These are phyloP conservation scores for Iris pallida DNA, from an alignment of 116 monocot genomes.

Conservation along the genomic window DNA sequence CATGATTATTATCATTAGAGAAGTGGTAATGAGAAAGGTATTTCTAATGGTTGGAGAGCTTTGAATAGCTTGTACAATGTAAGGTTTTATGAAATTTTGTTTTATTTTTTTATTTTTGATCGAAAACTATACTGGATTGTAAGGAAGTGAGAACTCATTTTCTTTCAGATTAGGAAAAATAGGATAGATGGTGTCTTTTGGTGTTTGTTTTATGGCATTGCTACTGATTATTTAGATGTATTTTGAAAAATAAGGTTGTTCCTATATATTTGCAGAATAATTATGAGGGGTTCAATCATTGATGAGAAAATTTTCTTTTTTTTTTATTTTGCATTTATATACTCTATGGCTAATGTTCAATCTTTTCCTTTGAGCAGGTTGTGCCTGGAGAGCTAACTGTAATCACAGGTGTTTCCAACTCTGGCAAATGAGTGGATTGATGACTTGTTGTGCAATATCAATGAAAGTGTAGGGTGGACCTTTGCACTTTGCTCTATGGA, in stretches of 20 bases:
- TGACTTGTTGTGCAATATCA: slow-evolving; percentile 77
- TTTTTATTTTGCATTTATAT: no score
- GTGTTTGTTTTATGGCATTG: no score
- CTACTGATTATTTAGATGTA: no score
- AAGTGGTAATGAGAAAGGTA: slow-evolving; percentile 20
- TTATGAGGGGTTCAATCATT: background rate
- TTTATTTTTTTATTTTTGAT: background rate
- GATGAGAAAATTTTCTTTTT: slow-evolving; percentile 8
- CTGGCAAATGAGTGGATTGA: slow-evolving; percentile 98
- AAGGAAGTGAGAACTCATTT: background rate
- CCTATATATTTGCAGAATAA: no score
- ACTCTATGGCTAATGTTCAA: background rate
- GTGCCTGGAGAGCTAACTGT: slow-evolving; percentile 82
- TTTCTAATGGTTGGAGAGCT: slow-evolving; percentile 37
- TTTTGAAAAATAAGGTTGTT: no score
- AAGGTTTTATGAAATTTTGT: slow-evolving; percentile 13
- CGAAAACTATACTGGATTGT: background rate
- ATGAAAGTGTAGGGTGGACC: slow-evolving; percentile 51
- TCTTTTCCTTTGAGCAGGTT: slow-evolving; percentile 49
- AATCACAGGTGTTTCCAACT: slow-evolving; percentile 80
- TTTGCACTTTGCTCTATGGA: slow-evolving; percentile 94
- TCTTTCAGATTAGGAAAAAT: no score
- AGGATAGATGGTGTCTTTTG: no score
- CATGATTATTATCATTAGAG: slow-evolving; percentile 28
- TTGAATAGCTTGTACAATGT: slow-evolving; percentile 37